Conservation (phyloP, 2,329 filamentous ascomycete genomes). For the Cladophialophora psammophila region DNA sequence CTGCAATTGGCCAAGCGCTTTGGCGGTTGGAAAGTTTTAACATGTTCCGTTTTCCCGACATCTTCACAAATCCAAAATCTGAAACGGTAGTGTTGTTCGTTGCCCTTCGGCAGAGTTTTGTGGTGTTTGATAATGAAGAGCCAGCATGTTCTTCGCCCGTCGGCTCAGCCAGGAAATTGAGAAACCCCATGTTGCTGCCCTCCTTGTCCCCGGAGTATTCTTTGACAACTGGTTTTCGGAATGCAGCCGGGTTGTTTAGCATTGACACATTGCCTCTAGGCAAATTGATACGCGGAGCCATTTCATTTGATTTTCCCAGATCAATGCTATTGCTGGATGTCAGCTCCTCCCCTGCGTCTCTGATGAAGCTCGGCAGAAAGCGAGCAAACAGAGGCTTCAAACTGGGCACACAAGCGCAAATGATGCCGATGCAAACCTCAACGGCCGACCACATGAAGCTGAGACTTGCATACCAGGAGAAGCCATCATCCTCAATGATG, state of each 20-base stretch:
- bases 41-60: slow-evolving; percentile 64
- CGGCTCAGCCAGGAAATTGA: slow-evolving; percentile 40
- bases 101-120: slow-evolving; percentile 45
- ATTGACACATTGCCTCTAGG: slow-evolving; percentile 30
- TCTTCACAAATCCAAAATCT: slow-evolving; percentile 70
- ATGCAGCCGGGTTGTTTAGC: slow-evolving; percentile 41
- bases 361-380: slow-evolving; percentile 64
- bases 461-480: slow-evolving; percentile 77
- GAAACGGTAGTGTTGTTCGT: slow-evolving; percentile 43
- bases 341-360: slow-evolving; percentile 51
- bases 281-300: background rate
- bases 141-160: slow-evolving; percentile 20
- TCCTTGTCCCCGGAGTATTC: slow-evolving; percentile 38
- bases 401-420: slow-evolving; percentile 90
- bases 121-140: slow-evolving; percentile 36
- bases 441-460: slow-evolving; percentile 94
- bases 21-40: slow-evolving; percentile 64
- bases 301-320: slow-evolving; percentile 33
- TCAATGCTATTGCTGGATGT: slow-evolving; percentile 31
- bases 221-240: slow-evolving; percentile 31
- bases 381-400: slow-evolving; percentile 82
- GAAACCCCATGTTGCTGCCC: slow-evolving; percentile 40
- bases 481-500: slow-evolving; percentile 50
- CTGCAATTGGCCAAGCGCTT: slow-evolving; percentile 62
- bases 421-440: slow-evolving; percentile 88